A percentile compares a stretch with the other conserved stretches of the same genome.
These are phyloP conservation scores for Glycine soja DNA, from an alignment of 306 rosid species.

Conservation along the genomic window DNA sequence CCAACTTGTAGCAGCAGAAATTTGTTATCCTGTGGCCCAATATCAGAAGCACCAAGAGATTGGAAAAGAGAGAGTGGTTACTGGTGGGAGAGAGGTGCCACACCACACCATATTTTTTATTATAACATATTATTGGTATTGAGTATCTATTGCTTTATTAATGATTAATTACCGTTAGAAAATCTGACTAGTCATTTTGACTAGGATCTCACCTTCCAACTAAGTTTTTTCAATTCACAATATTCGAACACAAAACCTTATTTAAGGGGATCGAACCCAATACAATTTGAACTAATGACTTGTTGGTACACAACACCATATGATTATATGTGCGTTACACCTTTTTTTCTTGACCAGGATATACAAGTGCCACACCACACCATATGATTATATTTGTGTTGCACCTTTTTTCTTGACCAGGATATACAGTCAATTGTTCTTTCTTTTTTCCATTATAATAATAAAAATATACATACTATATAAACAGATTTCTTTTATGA, in stretches of 20 bases:
- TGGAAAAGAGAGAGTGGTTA: background rate
- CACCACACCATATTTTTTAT: slow-evolving; percentile 29
- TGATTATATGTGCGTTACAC: slow-evolving; percentile 43
- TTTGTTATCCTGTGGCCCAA: slow-evolving; percentile 34
- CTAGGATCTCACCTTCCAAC: no score
- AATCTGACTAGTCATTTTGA: no score
- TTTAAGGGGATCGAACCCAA: no score
- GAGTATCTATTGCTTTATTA: no score
- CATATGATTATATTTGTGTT: slow-evolving; percentile 16
- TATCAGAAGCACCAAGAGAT: slow-evolving; percentile 6
- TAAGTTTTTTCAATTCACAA: no score
- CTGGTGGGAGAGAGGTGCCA: slow-evolving; percentile 24
- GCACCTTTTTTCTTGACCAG: slow-evolving; percentile 49
- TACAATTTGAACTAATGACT: no score
- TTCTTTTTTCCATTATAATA: slow-evolving; percentile 50
- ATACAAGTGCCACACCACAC: slow-evolving; percentile 36
- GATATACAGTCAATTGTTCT: slow-evolving; percentile 54
- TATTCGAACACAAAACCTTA: no score
- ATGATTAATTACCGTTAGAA: no score
- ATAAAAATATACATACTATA: slow-evolving; percentile 57
- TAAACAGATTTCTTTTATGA: slow-evolving; percentile 41
- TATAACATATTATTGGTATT: no score
- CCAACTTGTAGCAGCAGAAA: slow-evolving; percentile 26
- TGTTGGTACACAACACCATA: slow-evolving; percentile 40
- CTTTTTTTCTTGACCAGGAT: slow-evolving; percentile 52